phyloP scores from a whole-genome alignment of 2,329 filamentous ascomycete genomes.

The Rutstroemia sydowiana region DNA sequence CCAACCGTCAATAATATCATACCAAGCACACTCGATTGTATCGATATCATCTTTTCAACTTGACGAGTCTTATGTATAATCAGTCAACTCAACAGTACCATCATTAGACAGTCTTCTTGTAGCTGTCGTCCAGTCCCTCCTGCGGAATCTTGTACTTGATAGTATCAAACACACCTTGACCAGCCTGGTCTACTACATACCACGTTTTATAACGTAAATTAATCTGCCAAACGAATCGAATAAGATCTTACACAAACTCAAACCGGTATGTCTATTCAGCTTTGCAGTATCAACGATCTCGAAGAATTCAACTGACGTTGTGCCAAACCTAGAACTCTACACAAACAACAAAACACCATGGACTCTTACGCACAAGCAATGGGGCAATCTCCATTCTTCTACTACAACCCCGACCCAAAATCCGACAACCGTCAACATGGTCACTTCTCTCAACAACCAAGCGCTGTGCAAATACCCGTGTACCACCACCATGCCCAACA shows the following conservation, averaged over 20 bases:
- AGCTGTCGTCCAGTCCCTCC: slow-evolving; percentile 33
- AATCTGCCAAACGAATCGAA: slow-evolving; percentile 14
- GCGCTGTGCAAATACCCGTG: slow-evolving; percentile 40
- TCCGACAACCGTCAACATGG: slow-evolving; percentile 67
- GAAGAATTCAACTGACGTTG: slow-evolving; percentile 22
- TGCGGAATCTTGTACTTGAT: slow-evolving; percentile 15
- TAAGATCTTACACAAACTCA: slow-evolving; percentile 1
- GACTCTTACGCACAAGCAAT: slow-evolving; percentile 44
- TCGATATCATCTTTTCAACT: slow-evolving; percentile 7
- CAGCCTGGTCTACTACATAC: slow-evolving; percentile 6
- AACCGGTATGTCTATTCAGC: slow-evolving; percentile 16
- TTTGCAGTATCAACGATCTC: background rate
- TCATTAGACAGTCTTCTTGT: slow-evolving; percentile 29
- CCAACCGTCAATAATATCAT: slow-evolving; percentile 21
- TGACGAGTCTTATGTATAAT: slow-evolving; percentile 29
- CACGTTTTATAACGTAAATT: slow-evolving; percentile 18
- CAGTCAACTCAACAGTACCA: slow-evolving; percentile 22
- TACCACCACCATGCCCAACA: slow-evolving; percentile 45
- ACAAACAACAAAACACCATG: slow-evolving; percentile 21
- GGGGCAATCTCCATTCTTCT: slow-evolving; percentile 74
- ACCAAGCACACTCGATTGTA: slow-evolving; percentile 11
- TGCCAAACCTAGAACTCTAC: slow-evolving; percentile 14
- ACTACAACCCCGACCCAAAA: slow-evolving; percentile 73
- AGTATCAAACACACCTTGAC: slow-evolving; percentile 13
- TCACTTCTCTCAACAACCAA: slow-evolving; percentile 60